phyloP scores from a whole-genome alignment of 306 rosid genomes.

The Cicer bijugum region DNA sequence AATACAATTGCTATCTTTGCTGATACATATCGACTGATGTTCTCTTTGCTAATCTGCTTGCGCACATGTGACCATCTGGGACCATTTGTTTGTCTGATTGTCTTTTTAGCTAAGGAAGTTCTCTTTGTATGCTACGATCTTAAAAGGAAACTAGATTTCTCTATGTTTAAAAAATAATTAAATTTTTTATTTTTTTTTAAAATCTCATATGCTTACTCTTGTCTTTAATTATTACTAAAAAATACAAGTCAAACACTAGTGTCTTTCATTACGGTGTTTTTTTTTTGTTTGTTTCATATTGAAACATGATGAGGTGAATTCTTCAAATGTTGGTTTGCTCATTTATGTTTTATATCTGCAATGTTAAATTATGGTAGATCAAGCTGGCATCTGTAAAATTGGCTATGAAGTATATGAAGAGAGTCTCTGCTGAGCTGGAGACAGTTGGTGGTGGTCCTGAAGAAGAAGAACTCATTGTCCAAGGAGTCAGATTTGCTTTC shows the following conservation, averaged over 20 bases:
- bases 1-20: slow-evolving; percentile 45
- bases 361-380: slow-evolving; percentile 59
- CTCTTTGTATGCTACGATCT: slow-evolving; percentile 28
- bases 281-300: not conserved
- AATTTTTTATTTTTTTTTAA: slow-evolving; percentile 1
- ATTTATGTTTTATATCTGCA: slow-evolving; percentile 41
- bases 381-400: slow-evolving; percentile 93
- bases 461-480: slow-evolving; percentile 95
- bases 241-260: not conserved
- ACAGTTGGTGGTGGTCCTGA: slow-evolving; percentile 85
- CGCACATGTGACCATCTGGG: slow-evolving; percentile 58
- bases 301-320: slow-evolving; percentile 2
- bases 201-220: not conserved
- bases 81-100: slow-evolving; percentile 53
- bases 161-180: slow-evolving; percentile 2
- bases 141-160: slow-evolving; percentile 11
- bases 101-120: slow-evolving; percentile 42
- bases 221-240: not conserved
- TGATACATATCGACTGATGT: slow-evolving; percentile 39
- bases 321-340: slow-evolving; percentile 36
- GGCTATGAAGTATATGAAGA: slow-evolving; percentile 96
- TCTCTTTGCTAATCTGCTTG: slow-evolving; percentile 54
- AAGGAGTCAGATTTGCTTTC: slow-evolving; percentile 92
- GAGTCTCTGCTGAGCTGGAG: slow-evolving; percentile 96
- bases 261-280: not conserved